These are phyloP conservation scores for Amphicarpaea edgeworthii DNA, from an alignment of 306 rosid genomes.

Conservation along the genomic window DNA sequence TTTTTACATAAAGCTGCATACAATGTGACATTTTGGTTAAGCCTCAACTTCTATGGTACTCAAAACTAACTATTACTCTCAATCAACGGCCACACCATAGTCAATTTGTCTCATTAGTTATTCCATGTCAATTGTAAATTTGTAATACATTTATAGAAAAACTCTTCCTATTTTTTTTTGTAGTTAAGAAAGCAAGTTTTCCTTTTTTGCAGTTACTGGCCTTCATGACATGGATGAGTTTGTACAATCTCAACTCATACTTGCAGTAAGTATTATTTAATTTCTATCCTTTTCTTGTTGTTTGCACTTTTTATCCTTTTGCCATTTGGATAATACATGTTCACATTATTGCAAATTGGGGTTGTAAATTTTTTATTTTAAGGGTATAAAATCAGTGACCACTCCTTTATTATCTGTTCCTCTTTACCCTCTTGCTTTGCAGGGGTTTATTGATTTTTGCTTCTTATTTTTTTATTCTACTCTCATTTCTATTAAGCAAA, in stretches of 20 bases:
- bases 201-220: conserved; percentile 78
- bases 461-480: conserved; percentile 21
- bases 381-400: conserved; percentile 4
- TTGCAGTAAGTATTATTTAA: conserved; percentile 75
- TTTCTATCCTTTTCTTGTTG: not conserved
- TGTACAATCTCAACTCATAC: conserved; percentile 95
- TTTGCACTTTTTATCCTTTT: not conserved
- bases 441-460: not conserved
- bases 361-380: conserved; percentile 34
- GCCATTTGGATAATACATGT: conserved; percentile 9
- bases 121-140: conserved; percentile 8
- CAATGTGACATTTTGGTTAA: not conserved
- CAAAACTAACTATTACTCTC: not conserved
- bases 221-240: conserved; percentile 99
- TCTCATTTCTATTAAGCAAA: conserved; percentile 23
- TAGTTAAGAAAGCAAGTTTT: conserved; percentile 32
- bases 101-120: conserved; percentile 6
- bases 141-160: not conserved
- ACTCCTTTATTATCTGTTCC: conserved; percentile 12
- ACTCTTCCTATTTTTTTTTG: conserved; percentile 3
- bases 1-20: conserved; percentile 18
- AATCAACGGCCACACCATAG: not conserved
- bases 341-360: conserved; percentile 17
- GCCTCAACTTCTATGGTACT: conserved; percentile 3
- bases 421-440: conserved; percentile 18